Percentiles rank a stretch among this genome's conserved stretches.
Conservation (phyloP, 2,329 filamentous ascomycete species). For the Diplodia scrobiculata region DNA sequence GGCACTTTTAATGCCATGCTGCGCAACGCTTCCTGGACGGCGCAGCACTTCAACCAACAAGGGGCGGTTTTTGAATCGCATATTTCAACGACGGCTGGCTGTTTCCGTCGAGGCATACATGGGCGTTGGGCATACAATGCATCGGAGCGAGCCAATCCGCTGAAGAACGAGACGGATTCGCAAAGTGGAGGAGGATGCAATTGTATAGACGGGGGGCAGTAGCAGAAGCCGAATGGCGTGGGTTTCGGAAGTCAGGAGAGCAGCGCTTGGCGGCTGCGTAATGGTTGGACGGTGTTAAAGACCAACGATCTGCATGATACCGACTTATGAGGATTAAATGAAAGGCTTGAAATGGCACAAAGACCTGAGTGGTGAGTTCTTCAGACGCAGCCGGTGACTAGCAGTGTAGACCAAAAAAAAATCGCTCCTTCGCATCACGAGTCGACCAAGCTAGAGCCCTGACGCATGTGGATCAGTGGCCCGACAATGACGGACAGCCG, state of each 20-base stretch:
- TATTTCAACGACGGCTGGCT: slow-evolving; percentile 10
- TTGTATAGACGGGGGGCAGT: not conserved
- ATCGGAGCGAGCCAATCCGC: not conserved
- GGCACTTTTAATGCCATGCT: slow-evolving; percentile 15
- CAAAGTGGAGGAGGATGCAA: not conserved
- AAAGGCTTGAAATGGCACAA: slow-evolving; percentile 15
- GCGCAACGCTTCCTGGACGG: not conserved
- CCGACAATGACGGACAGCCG: not conserved
- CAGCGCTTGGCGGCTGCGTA: not conserved
- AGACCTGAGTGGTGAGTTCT: not conserved
- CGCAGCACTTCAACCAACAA: not conserved
- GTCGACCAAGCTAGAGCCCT: not conserved
- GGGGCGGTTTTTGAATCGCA: not conserved
- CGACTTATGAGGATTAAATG: slow-evolving; percentile 16
- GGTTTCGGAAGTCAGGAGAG: not conserved
- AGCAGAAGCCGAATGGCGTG: not conserved
- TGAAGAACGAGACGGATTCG: not conserved
- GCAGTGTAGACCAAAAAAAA: not conserved
- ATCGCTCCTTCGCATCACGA: not conserved
- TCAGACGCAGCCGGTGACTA: not conserved
- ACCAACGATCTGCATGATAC: slow-evolving; percentile 11
- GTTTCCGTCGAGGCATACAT: slow-evolving; percentile 20
- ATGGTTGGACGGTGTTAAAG: not conserved
- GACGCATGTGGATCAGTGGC: not conserved
- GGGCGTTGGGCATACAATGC: not conserved